Base-by-base conservation (phyloP, 139 green algal species). In the Haematococcus lacustris region DNA sequence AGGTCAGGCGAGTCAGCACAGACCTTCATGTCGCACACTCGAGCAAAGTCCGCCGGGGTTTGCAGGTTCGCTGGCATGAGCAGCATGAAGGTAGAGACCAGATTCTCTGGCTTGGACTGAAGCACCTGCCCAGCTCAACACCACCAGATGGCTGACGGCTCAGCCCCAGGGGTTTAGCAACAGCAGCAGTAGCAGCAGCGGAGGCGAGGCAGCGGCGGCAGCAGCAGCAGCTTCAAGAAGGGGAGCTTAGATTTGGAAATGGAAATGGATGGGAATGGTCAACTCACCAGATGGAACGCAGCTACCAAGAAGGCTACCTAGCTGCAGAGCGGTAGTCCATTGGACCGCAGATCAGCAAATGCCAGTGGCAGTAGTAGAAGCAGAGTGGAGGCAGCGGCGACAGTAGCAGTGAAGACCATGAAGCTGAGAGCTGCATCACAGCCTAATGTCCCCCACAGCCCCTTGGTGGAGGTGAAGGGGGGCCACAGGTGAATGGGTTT, bases 21-120 rank as follows among this genome's bases (percentile, higher is more conserved):
- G 17, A 88, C 85, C 85, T 88, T 88, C 38, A 88, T 80, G 37
- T 91, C 86, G 51, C 81, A 84, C 17, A 87, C 68, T 0, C 79
- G 69, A 32, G 73, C 57, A 51, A 91, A 86, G 34, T 88, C 72
- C 6, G 51, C 33, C 0, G 64, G 35, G 38, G 69, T 80, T 74
- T 88, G 84, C 7, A 72, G 37, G 13, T 13, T 39, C 0, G 77
- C 51, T 2, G 86, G 86, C 79, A 91, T 86, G 37, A 91, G 79
- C 73, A 91, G 71, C 69, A 86, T 51, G 71, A 83, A 91, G 0
- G 79, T 88, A 63, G 87, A 81, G 34, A 88, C 81, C 40, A 91
- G 74, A 62, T 86, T 81, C 75, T 91, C 86, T 2, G 86, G 79
- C 43, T 83, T 83, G 26, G 70, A 70, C 73, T 88, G 78, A 33